Evolutionary conservation across 2,329 filamentous ascomycete genomes (phyloP).

Genomic region (Sporothrix pseudoabietina): DNA sequence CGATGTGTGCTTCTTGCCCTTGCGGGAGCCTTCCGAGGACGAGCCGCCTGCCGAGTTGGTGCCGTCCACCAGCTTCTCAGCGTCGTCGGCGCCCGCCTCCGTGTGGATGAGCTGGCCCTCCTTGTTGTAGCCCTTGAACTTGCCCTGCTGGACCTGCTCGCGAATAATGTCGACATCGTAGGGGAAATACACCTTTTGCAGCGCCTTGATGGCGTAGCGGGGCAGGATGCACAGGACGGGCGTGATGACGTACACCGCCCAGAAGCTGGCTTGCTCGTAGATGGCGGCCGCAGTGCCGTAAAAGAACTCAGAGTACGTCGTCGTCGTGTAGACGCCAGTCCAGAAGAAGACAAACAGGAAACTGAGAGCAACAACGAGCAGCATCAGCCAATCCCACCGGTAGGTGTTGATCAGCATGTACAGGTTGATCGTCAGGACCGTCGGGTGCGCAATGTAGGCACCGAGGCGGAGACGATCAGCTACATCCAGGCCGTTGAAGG

Average conservation of each 20-base stretch:
- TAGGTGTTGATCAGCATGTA: conserved; percentile 97
- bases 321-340: conserved; percentile 79
- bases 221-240: conserved; percentile 82
- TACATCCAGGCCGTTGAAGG: conserved; percentile 71
- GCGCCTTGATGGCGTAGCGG: conserved; percentile 79
- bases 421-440: conserved; percentile 84
- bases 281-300: conserved; percentile 78
- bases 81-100: conserved; percentile 32
- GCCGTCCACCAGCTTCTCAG: conserved; percentile 51
- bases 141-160: conserved; percentile 82
- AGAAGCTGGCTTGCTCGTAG: conserved; percentile 81
- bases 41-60: conserved; percentile 31
- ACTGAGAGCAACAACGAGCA: conserved; percentile 79
- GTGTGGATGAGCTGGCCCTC: conserved; percentile 42
- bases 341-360: conserved; percentile 90
- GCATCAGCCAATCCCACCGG: conserved; percentile 96
- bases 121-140: conserved; percentile 69
- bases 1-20: conserved; percentile 49
- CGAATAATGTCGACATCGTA: conserved; percentile 94
- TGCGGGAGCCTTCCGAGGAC: conserved; percentile 62
- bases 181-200: conserved; percentile 93
- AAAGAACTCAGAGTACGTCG: conserved; percentile 57
- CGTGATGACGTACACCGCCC: conserved; percentile 78
- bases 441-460: conserved; percentile 79
- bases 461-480: conserved; percentile 83